These are phyloP conservation scores for Flaveria sonorensis DNA, from an alignment of 129 eudicot species.

Conservation along the genomic window DNA sequence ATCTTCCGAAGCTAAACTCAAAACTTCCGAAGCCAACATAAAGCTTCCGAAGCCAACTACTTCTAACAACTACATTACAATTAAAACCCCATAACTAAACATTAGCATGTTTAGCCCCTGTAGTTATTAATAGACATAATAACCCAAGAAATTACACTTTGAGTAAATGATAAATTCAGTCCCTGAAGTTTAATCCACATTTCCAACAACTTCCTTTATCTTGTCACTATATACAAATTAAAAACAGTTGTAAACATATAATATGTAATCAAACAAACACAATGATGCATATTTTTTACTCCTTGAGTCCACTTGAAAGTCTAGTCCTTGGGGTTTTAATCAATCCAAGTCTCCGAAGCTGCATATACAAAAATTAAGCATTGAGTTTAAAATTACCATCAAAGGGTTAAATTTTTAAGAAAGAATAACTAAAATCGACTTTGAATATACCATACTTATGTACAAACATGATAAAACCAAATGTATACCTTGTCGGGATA, in stretches of 20 bases:
- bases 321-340: not conserved
- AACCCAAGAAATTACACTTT: no score
- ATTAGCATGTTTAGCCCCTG: no score
- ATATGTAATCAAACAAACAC: not conserved
- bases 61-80: no score
- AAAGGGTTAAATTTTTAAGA: not conserved
- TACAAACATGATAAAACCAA: not conserved
- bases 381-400: not conserved
- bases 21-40: no score
- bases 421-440: not conserved
- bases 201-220: not conserved
- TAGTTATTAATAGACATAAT: no score
- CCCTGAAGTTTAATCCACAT: no score
- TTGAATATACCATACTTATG: not conserved
- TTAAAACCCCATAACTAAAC: no score
- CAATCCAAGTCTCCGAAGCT: constrained; percentile 43
- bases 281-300: not conserved
- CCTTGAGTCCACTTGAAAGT: not conserved
- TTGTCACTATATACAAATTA: not conserved
- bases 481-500: constrained; percentile 57
- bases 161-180: no score
- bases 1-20: no score
- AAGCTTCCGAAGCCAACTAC: no score
- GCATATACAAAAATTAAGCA: constrained; percentile 16
- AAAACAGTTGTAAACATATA: not conserved